A percentile compares a stretch with the other conserved stretches of the same genome.
These are phyloP conservation scores for Oryza glumipatula DNA, from an alignment of 176 grass and related monocot species.

Conservation along the genomic window DNA sequence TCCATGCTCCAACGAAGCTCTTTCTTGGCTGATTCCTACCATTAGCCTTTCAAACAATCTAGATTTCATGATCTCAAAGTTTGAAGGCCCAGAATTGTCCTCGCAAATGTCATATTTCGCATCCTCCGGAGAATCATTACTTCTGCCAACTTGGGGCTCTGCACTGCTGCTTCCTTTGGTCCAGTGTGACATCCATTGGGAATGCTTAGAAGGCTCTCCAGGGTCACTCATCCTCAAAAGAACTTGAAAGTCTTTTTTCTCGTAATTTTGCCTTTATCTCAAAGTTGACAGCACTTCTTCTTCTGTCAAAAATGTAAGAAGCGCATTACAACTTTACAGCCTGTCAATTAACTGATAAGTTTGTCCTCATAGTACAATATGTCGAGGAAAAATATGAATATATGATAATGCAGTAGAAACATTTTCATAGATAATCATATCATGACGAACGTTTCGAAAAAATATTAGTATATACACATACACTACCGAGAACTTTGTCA, in stretches of 20 bases:
- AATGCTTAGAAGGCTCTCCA: slow-evolving; percentile 45
- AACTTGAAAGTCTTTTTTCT: slow-evolving; percentile 50
- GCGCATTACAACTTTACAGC: neutral
- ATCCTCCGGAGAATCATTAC: slow-evolving; percentile 17
- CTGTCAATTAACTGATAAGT: neutral
- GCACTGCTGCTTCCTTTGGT: slow-evolving; percentile 44
- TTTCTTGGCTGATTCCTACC: slow-evolving; percentile 41
- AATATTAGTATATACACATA: neutral
- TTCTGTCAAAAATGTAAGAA: slow-evolving; percentile 24
- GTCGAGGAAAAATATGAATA: neutral
- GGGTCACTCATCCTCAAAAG: slow-evolving; percentile 43
- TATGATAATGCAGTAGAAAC: neutral
- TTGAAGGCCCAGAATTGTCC: slow-evolving; percentile 1
- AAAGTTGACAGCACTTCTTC: neutral
- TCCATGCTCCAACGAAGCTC: slow-evolving; percentile 29
- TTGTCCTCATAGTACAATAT: neutral
- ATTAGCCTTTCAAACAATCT: slow-evolving; percentile 49
- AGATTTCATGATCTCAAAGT: slow-evolving; percentile 42
- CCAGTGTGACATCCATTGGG: slow-evolving; percentile 71
- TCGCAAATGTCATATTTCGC: neutral
- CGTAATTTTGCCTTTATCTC: slow-evolving; percentile 1
- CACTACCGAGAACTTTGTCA: neutral
- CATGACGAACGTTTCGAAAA: neutral
- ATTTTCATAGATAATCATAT: neutral
- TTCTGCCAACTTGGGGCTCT: slow-evolving; percentile 22